Percentiles rank a stretch among this genome's conserved stretches.
Conservation (phyloP, 768 basidiomycete genomes). For the Lentinula aciculospora region DNA sequence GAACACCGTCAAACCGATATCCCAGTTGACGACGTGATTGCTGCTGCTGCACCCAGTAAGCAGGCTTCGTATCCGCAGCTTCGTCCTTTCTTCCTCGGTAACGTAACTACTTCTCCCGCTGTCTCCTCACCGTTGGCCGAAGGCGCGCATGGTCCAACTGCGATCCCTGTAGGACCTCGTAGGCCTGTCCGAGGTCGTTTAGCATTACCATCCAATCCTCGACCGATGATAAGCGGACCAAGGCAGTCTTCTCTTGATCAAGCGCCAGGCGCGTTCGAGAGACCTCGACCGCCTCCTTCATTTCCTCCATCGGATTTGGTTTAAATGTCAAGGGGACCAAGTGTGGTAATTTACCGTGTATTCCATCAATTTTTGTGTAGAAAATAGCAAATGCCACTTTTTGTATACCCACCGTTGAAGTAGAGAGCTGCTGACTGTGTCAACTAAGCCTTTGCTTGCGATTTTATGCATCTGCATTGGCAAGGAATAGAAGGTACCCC, state of each 20-base stretch:
- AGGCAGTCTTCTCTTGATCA: constrained; percentile 11
- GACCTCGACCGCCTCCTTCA: constrained; percentile 39
- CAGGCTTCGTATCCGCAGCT: constrained; percentile 11
- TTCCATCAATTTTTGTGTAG: background rate
- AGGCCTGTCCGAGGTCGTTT: constrained; percentile 15
- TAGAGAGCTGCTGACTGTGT: too few species aligned
- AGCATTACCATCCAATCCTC: constrained; percentile 18
- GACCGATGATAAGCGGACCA: constrained; percentile 25
- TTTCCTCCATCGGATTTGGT: constrained; percentile 9
- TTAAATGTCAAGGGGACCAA: background rate
- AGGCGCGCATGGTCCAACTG: constrained; percentile 1
- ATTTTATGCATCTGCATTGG: too few species aligned
- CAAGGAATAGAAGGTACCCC: too few species aligned
- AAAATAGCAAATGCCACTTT: too few species aligned
- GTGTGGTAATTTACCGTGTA: background rate
- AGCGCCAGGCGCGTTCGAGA: constrained; percentile 24
- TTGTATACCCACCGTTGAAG: too few species aligned
- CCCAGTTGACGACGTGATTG: constrained; percentile 2
- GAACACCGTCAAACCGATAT: constrained; percentile 6
- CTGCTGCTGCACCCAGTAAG: constrained; percentile 7
- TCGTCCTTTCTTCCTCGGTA: constrained; percentile 30
- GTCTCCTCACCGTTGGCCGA: constrained; percentile 17
- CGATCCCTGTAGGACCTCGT: constrained; percentile 24
- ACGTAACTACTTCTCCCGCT: constrained; percentile 17
- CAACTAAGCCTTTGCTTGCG: too few species aligned